These are phyloP conservation scores for Phoma sp. DNA, from an alignment of 2,329 filamentous ascomycete genomes.

Conservation along the genomic window DNA sequence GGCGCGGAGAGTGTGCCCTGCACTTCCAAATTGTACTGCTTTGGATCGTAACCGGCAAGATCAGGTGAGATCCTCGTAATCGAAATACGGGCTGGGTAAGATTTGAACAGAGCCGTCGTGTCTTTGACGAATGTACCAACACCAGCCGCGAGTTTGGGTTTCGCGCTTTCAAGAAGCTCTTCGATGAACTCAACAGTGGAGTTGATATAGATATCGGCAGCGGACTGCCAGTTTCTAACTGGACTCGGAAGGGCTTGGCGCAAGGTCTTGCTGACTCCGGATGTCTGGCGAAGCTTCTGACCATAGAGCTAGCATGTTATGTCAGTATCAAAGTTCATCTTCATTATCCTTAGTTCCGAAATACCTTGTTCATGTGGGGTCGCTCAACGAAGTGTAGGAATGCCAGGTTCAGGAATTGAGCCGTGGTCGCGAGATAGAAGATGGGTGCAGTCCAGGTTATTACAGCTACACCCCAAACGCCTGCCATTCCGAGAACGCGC, in stretches of 20 bases:
- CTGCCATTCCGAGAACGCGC: conserved; percentile 88
- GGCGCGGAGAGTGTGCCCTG: conserved; percentile 64
- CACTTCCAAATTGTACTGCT: conserved; percentile 78
- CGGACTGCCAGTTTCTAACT: conserved; percentile 82
- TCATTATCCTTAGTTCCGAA: background rate
- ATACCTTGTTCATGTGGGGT: conserved; percentile 82
- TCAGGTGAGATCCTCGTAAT: conserved; percentile 81
- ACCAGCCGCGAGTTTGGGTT: conserved; percentile 83
- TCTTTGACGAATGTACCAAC: conserved; percentile 88
- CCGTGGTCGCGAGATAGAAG: conserved; percentile 83
- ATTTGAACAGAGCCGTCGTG: conserved; percentile 85
- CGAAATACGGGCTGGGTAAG: conserved; percentile 84
- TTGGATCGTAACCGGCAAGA: conserved; percentile 77
- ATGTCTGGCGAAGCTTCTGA: conserved; percentile 78
- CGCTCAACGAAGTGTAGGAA: conserved; percentile 95
- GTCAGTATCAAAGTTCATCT: background rate
- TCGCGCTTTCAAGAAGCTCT: conserved; percentile 83
- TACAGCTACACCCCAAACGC: conserved; percentile 92
- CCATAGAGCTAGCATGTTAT: conserved; percentile 70
- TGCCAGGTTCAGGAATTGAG: conserved; percentile 81
- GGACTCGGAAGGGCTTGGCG: conserved; percentile 84
- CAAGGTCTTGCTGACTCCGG: conserved; percentile 89
- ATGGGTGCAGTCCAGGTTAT: conserved; percentile 90
- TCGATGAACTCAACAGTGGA: conserved; percentile 89
- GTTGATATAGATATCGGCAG: conserved; percentile 84